Evolutionary conservation across 306 rosid genomes (phyloP), one percentile per base, ranked within the genome.

Genomic region (Vigna angularis): DNA sequence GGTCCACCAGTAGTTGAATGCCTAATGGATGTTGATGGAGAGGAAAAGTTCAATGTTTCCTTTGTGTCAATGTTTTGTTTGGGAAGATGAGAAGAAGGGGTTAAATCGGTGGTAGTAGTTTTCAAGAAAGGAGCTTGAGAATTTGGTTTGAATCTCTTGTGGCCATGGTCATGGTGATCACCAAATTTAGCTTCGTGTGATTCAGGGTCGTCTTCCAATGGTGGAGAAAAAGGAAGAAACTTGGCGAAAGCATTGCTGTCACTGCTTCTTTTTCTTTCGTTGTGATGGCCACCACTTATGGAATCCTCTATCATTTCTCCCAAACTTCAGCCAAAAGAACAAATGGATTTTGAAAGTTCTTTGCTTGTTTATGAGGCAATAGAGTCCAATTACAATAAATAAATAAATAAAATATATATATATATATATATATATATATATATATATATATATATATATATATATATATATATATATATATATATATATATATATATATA

Each of bases 161-260:
- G 78, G 65, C 26, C 48, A 70, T 48, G 44, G 15, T 57, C 82
- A 20, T 45, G 22, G 56, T 66, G 57, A 77, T 24, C 26, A 32
- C 6, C 71, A 47, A 55, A 51, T 22, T 30, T 68, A 56, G 64
- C 34, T 34, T 79, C 57, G 0, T 9, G 20, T 47, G 53, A 49
- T 47, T 26, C 83, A 16, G 71, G 12, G 64, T 79, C 48, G 16
- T 63, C 18, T 72, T 12, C 83, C 42, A 52, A 63, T 26, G 78
- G 58, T 12, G 78, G 62, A 72, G 83, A 58, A 63, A 51, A 49
- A 13, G 73, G 83, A n/a, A 72, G 59, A 32, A 72, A 79, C n/a
- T 64, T 51, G 59, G 79, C 74, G 3, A 79, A 79, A 17, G 74
- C 79, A 26, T 72, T 79, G 59, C 20, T 44, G 30, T 73, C 83